phyloP scores from a whole-genome alignment of 805 yeast genomes.

The Schizosaccharomyces lindneri region DNA sequence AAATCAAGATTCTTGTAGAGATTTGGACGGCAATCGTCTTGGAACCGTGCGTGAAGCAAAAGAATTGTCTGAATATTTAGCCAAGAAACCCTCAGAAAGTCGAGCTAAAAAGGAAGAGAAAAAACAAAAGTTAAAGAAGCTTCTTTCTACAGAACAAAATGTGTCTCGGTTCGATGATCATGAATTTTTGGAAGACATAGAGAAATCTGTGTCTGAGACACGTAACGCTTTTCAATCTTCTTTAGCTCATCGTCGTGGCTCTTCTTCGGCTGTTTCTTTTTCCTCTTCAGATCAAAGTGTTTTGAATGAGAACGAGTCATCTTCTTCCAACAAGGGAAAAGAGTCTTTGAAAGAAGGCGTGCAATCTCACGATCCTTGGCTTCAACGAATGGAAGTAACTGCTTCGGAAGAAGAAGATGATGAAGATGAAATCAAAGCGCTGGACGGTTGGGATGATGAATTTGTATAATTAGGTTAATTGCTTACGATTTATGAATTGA shows the following conservation, averaged over 20 bases:
- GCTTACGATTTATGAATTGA: too few species aligned
- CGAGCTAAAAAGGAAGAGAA: neutral
- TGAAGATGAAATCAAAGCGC: too few species aligned
- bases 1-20: conserved; percentile 17
- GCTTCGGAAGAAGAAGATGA: too few species aligned
- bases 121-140: neutral
- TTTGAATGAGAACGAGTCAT: too few species aligned
- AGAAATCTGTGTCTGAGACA: conserved; percentile 7
- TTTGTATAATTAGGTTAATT: too few species aligned
- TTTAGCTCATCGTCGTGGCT: neutral
- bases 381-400: too few species aligned
- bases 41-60: conserved; percentile 16
- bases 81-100: neutral
- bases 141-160: conserved; percentile 4
- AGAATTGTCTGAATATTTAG: conserved; percentile 14
- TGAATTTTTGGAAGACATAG: conserved; percentile 18
- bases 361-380: too few species aligned
- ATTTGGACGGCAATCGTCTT: conserved; percentile 20
- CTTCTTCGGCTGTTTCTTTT: neutral
- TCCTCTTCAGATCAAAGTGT: neutral
- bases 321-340: neutral
- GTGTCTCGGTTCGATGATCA: conserved; percentile 17
- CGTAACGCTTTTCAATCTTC: neutral
- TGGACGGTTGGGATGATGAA: too few species aligned
- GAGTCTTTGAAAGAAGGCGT: too few species aligned